Conservation (phyloP, 2,329 filamentous ascomycete species). For the Cadophora malorum region DNA sequence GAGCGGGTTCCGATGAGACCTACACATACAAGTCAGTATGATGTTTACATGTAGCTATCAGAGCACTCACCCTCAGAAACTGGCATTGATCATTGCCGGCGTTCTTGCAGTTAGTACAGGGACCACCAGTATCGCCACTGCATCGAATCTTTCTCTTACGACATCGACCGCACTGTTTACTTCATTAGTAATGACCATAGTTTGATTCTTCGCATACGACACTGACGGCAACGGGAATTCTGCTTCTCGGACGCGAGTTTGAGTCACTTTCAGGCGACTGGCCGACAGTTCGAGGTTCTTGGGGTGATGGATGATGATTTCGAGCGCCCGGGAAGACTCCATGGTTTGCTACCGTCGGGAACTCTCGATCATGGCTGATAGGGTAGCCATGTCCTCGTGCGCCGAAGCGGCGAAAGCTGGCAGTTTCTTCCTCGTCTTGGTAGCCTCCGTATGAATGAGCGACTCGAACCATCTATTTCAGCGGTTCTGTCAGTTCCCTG, state of each 20-base stretch:
- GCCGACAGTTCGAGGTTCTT: slow-evolving; percentile 35
- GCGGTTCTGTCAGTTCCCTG: slow-evolving; percentile 14
- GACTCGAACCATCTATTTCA: slow-evolving; percentile 31
- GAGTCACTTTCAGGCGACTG: slow-evolving; percentile 37
- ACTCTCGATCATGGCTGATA: slow-evolving; percentile 41
- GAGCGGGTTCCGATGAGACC: slow-evolving; percentile 41
- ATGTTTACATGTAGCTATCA: slow-evolving; percentile 8
- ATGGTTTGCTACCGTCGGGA: slow-evolving; percentile 28
- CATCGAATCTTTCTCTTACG: slow-evolving; percentile 95
- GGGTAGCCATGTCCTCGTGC: slow-evolving; percentile 38
- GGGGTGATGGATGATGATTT: slow-evolving; percentile 30
- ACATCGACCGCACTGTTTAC: slow-evolving; percentile 79
- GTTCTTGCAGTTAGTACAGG: slow-evolving; percentile 81
- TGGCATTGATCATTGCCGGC: slow-evolving; percentile 75
- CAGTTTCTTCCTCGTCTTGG: slow-evolving; percentile 37
- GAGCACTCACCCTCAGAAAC: slow-evolving; percentile 74
- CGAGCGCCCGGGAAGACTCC: slow-evolving; percentile 32
- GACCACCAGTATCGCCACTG: slow-evolving; percentile 81
- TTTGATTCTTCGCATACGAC: neutral
- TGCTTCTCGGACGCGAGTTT: slow-evolving; percentile 43
- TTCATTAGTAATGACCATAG: slow-evolving; percentile 6
- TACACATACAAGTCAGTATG: slow-evolving; percentile 32
- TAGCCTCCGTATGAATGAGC: slow-evolving; percentile 33
- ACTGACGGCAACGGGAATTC: slow-evolving; percentile 60
- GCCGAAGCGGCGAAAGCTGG: slow-evolving; percentile 37